Evolutionary conservation across 164 flowering plant genomes (phyloP).

Genomic region (Vitis rupestris): DNA sequence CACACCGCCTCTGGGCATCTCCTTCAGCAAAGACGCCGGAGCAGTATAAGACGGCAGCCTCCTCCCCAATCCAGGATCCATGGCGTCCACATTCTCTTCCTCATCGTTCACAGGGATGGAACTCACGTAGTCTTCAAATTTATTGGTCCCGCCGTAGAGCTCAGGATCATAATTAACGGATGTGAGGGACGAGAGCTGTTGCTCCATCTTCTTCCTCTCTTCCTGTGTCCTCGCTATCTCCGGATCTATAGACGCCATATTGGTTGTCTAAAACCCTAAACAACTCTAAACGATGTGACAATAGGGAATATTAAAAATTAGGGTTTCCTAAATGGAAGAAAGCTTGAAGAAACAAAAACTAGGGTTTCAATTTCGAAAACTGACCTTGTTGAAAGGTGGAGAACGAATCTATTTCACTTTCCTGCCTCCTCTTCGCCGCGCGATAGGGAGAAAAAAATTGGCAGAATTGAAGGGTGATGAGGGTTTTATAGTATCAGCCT

Average conservation of each 20-base stretch:
- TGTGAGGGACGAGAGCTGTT: conserved; percentile 68
- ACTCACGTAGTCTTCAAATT: conserved; percentile 51
- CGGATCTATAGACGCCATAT: conserved; percentile 40
- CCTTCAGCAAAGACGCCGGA: conserved; percentile 68
- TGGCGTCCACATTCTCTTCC: conserved; percentile 48
- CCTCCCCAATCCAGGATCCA: conserved; percentile 60
- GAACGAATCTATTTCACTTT: too few relatives aligned
- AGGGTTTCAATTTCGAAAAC: too few relatives aligned
- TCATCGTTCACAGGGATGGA: conserved; percentile 87
- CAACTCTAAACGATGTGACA: too few relatives aligned
- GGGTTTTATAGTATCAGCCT: too few relatives aligned
- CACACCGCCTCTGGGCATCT: conserved; percentile 53
- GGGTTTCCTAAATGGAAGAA: too few relatives aligned
- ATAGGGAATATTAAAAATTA: too few relatives aligned
- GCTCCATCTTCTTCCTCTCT: conserved; percentile 79
- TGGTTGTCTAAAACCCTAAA: neutral
- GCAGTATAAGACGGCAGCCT: conserved; percentile 85
- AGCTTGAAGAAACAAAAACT: too few relatives aligned
- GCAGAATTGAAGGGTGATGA: too few relatives aligned
- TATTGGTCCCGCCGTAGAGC: conserved; percentile 58
- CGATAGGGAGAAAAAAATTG: too few relatives aligned
- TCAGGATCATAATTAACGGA: conserved; percentile 71
- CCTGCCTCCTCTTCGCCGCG: too few relatives aligned
- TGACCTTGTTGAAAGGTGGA: too few relatives aligned
- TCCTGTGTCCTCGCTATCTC: conserved; percentile 83